phyloP scores from a whole-genome alignment of 192 early-diverging fungal genomes.

The Tieghemiomyces parasiticus region DNA sequence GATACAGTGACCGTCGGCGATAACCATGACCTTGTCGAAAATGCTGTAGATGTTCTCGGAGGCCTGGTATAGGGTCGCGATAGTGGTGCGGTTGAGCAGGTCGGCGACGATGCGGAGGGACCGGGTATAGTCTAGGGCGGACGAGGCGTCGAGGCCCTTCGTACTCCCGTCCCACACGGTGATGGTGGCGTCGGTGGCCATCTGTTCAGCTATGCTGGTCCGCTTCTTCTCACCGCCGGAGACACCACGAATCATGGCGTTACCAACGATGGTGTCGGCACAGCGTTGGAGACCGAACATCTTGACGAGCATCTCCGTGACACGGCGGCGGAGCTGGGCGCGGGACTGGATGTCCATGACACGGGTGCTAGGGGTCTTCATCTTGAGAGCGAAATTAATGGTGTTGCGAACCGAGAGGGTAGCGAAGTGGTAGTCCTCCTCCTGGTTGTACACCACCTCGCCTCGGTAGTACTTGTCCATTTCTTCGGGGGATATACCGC shows the following conservation, averaged over 20 bases:
- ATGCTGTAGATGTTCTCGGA: constrained; percentile 63
- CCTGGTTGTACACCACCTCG: constrained; percentile 28
- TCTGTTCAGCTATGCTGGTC: constrained; percentile 38
- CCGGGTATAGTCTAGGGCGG: constrained; percentile 49
- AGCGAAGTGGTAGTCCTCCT: constrained; percentile 60
- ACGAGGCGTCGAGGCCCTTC: constrained; percentile 38
- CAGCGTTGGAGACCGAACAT: constrained; percentile 39
- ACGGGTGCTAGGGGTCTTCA: constrained; percentile 37
- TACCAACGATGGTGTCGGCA: constrained; percentile 37
- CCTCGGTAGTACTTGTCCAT: constrained; percentile 49
- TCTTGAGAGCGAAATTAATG: constrained; percentile 57
- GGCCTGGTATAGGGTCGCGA: constrained; percentile 48
- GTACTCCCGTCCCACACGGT: constrained; percentile 47
- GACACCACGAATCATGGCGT: constrained; percentile 42
- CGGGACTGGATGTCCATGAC: constrained; percentile 14
- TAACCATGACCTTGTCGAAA: constrained; percentile 51
- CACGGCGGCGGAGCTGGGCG: not conserved
- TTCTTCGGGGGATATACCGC: constrained; percentile 24
- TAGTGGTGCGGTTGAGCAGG: constrained; percentile 40
- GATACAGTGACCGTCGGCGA: constrained; percentile 49
- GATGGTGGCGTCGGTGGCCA: constrained; percentile 35
- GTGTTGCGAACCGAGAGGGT: constrained; percentile 67
- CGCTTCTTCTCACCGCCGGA: constrained; percentile 53
- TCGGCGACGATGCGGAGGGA: constrained; percentile 57
- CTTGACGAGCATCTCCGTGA: constrained; percentile 24